Evolutionary conservation across 2,329 filamentous ascomycete species (phyloP).

Genomic region (Microcyclospora pomicola): DNA sequence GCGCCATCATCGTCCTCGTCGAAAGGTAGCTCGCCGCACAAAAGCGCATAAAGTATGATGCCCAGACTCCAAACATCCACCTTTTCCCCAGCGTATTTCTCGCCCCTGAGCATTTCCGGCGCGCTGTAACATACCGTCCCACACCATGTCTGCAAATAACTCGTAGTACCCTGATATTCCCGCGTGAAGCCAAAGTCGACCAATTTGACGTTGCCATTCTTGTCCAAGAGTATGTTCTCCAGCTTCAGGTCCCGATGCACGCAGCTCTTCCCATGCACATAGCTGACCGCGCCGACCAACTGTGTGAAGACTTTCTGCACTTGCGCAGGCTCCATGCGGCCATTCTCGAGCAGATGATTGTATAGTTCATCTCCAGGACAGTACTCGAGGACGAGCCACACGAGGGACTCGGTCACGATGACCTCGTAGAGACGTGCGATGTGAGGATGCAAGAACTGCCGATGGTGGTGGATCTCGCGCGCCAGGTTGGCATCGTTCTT

Average conservation of each 20-base stretch:
- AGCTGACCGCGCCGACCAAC: constrained; percentile 83
- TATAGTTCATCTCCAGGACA: constrained; percentile 95
- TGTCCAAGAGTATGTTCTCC: constrained; percentile 92
- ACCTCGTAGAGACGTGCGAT: constrained; percentile 96
- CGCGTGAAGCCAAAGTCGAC: constrained; percentile 97
- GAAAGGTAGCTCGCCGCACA: constrained; percentile 80
- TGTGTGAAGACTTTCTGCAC: constrained; percentile 95
- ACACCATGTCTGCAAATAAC: constrained; percentile 93
- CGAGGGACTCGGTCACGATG: constrained; percentile 85
- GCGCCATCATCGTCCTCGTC: constrained; percentile 91
- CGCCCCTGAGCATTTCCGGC: constrained; percentile 94
- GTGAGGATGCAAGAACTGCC: constrained; percentile 93
- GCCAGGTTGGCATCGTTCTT: constrained; percentile 93
- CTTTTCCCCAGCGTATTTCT: constrained; percentile 96
- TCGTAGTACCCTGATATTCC: constrained; percentile 90
- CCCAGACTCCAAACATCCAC: constrained; percentile 92
- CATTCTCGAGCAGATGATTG: constrained; percentile 82
- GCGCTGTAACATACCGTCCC: constrained; percentile 96
- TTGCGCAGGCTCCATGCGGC: constrained; percentile 68
- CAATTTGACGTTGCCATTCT: constrained; percentile 91
- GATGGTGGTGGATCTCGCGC: constrained; percentile 94
- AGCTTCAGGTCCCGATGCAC: constrained; percentile 95
- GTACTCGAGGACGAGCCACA: constrained; percentile 95
- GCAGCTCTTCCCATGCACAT: constrained; percentile 89
- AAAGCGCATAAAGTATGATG: constrained; percentile 68